Percentiles rank a stretch among this genome's conserved stretches.
Evolutionary conservation across 2,329 filamentous ascomycete genomes (phyloP).

Genomic region (Chrysoporthe austroafricana): DNA sequence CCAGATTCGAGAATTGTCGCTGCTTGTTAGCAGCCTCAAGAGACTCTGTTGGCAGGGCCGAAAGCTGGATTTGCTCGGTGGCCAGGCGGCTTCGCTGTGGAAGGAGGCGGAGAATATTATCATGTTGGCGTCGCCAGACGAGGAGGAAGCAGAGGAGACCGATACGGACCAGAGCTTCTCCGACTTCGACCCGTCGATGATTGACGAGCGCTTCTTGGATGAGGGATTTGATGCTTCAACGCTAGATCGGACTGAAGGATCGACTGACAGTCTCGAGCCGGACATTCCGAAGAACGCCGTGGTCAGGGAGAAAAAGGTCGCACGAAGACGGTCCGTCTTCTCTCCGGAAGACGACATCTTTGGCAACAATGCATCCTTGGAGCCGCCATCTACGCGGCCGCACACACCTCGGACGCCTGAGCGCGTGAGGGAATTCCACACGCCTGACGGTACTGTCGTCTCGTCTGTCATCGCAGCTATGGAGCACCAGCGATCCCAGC

Average conservation of each 20-base stretch:
- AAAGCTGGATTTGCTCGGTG: conserved; percentile 66
- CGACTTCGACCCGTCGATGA: conserved; percentile 45
- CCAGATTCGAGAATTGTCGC: conserved; percentile 79
- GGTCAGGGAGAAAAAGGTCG: conserved; percentile 56
- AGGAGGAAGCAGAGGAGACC: conserved; percentile 51
- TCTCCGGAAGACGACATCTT: conserved; percentile 70
- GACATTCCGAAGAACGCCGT: conserved; percentile 55
- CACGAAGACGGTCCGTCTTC: conserved; percentile 64
- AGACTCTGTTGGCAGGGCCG: conserved; percentile 72
- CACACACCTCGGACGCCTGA: conserved; percentile 48
- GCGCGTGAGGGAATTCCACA: conserved; percentile 33
- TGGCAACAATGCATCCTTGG: conserved; percentile 53
- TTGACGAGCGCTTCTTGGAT: conserved; percentile 50
- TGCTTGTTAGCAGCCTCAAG: conserved; percentile 83
- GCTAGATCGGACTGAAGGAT: conserved; percentile 48
- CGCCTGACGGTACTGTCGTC: conserved; percentile 52
- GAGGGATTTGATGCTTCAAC: conserved; percentile 52
- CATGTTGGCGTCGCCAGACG: conserved; percentile 74
- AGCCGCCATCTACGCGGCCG: conserved; percentile 42
- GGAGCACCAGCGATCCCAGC: conserved; percentile 56
- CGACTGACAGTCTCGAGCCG: conserved; percentile 47
- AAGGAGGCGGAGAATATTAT: conserved; percentile 86
- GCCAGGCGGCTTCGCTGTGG: conserved; percentile 67
- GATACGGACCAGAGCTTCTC: conserved; percentile 39
- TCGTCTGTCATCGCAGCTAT: conserved; percentile 67